Base-by-base conservation (phyloP, 805 yeast species). In the Kazachstania martiniae region DNA sequence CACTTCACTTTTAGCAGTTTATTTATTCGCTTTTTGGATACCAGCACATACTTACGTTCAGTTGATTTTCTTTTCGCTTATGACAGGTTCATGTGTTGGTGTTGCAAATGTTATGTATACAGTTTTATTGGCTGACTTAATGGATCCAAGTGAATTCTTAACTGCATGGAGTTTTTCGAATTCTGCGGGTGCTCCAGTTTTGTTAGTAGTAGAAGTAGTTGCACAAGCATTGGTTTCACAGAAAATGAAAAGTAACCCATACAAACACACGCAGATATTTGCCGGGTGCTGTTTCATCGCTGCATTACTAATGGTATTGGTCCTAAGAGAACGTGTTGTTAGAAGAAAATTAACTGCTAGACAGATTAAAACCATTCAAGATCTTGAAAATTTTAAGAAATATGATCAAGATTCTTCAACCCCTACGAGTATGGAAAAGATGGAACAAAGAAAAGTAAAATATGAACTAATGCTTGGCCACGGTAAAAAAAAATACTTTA, bases 211-310 rank as follows among this genome's bases (percentile, higher is more conserved):
- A 3, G 81, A 74, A 52, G 63, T 70, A 6, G 65, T 73, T 31
- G 79, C 74, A 0, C 64, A 74, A 35, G 62, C 71, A 1, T 47
- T 74, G 29, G 58, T 61, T 33, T 53, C 47, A 12, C 33, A 46
- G 6, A 24, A 43, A 3, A 28, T 31, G 8, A 36, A 39, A 4
- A 38, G 34, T 13, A 56, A 51, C 14, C 81, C 82, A 2, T 77
- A 67, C 41, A 53, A 70, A 23, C 66, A 75, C 39, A 63, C 78
- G 3, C 83, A 76, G 44, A 58, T 74, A 1, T 74, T 73, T 49
- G 67, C 74, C 3, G 83, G 80, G 3, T 42, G 62, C n/a, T 50
- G 68, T 28, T 68, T 65, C 40, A 46, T 66, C 10, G 52, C 52
- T 12, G 67, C 68, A 0, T 46, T 66, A 8, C 5, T 70, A 3